Evolutionary conservation across 169 alveolate species (phyloP), one percentile per base, ranked within the genome.

Genomic region (Blepharisma undulans): DNA sequence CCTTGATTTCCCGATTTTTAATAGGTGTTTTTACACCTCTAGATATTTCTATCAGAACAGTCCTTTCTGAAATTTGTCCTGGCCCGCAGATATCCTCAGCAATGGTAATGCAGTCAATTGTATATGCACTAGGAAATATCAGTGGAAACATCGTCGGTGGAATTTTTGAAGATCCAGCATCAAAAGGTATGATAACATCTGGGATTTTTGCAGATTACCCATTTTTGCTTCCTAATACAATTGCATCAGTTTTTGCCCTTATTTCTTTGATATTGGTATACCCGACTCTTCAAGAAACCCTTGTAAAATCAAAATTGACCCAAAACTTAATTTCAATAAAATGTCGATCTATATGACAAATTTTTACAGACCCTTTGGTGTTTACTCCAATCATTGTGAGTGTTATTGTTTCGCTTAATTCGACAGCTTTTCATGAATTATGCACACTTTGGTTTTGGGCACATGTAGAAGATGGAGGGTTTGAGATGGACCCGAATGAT

Each of bases 1-100:
- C 77, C 25, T 16, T 84, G 25, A n/a, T 59, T 25, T 29, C 60
- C 27, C 27, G 89, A 84, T 84, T 84, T 60, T 22, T 84, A n/a
- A 22, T n/a, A 84, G 89, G 89, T 48, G 71, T 60, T 4, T 25
- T 84, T n/a, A 32, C 89, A 19, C 89, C 89, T 36, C 22, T 84
- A 0, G 36, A 72, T 25, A 30, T 84, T n/a, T 21, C 36, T 21
- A 60, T 30, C 8, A 84, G 34, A 30, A 84, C 77, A 22, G 33
- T 84, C 12, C 27, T 84, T 25, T 22, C 61, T 25, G 89, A 84
- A 30, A 72, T 84, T 48, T 84, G 36, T 8, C 86, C 86, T 2
- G 60, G 86, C 10, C 29, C 29, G 0, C 66, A 78, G 29, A 59
- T 27, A 32, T 27, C 86, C 19, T 78, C 86, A 29, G 86, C 86